phyloP scores from a whole-genome alignment of 192 early-diverging fungal genomes.

The Coemansia sp. region DNA sequence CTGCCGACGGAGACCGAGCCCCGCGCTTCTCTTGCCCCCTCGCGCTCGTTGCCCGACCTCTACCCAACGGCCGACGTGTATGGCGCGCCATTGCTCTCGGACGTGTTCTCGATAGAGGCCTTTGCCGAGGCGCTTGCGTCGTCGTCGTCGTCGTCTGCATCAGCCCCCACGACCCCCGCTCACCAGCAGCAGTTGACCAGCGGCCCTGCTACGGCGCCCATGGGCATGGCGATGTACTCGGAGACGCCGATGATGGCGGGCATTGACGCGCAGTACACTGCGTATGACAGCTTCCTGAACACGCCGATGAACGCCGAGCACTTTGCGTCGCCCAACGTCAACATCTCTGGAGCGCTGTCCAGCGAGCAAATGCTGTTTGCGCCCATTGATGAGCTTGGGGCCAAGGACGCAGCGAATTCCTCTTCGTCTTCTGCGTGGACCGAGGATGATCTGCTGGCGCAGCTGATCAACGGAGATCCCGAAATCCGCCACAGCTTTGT shows the following conservation, averaged over 20 bases:
- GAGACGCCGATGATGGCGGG: not conserved
- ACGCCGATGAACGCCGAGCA: slow-evolving; percentile 22
- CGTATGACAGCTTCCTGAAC: slow-evolving; percentile 36
- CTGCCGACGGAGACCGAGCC: slow-evolving; percentile 10
- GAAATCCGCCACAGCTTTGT: slow-evolving; percentile 38
- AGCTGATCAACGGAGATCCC: slow-evolving; percentile 28
- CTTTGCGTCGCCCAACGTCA: slow-evolving; percentile 12
- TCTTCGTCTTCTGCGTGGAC: not conserved
- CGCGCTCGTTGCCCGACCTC: slow-evolving; percentile 18
- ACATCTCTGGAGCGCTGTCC: not conserved
- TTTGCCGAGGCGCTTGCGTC: slow-evolving; percentile 9
- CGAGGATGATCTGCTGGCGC: slow-evolving; percentile 16
- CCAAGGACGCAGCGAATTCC: slow-evolving; percentile 16
- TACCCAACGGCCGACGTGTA: slow-evolving; percentile 9
- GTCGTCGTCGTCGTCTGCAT: slow-evolving; percentile 19
- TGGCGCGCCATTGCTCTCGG: slow-evolving; percentile 15
- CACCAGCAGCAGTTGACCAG: not conserved
- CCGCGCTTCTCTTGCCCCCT: not conserved
- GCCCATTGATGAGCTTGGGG: slow-evolving; percentile 42
- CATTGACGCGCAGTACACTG: slow-evolving; percentile 23
- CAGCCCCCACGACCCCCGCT: slow-evolving; percentile 22
- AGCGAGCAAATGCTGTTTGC: slow-evolving; percentile 33
- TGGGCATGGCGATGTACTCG: slow-evolving; percentile 3
- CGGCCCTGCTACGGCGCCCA: slow-evolving; percentile 16
- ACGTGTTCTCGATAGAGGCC: not conserved